Percentiles rank a stretch among this genome's conserved stretches.
Conservation (phyloP, 306 rosid species). For the Prunus davidiana region DNA sequence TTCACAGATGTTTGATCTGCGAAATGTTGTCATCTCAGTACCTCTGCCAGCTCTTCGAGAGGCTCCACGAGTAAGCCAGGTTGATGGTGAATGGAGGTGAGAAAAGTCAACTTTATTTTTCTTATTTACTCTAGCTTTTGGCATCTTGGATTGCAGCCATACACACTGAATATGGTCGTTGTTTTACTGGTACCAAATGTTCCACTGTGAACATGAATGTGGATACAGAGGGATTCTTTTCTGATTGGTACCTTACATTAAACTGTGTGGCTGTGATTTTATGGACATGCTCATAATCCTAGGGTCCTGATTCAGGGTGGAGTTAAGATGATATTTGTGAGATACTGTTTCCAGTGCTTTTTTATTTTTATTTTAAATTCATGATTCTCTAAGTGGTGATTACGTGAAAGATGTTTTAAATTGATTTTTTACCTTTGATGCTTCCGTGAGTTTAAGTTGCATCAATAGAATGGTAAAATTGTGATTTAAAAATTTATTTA, state of each 20-base stretch:
- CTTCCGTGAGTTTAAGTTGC: too few relatives aligned
- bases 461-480: too few relatives aligned
- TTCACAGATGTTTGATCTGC: slow-evolving; percentile 76
- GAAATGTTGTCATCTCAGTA: slow-evolving; percentile 72
- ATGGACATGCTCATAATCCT: background rate
- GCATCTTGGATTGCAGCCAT: background rate
- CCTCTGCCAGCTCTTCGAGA: slow-evolving; percentile 96
- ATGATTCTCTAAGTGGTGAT: background rate
- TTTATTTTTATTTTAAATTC: background rate
- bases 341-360: background rate
- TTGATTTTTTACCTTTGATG: background rate
- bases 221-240: background rate
- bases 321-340: background rate
- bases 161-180: background rate
- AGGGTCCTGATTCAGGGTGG: background rate
- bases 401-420: background rate
- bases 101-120: background rate
- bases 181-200: background rate
- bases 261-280: background rate
- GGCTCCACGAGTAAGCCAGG: slow-evolving; percentile 80
- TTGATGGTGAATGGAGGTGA: slow-evolving; percentile 94
- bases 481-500: too few relatives aligned
- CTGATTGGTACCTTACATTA: background rate
- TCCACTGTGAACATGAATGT: background rate
- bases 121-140: background rate